Base-by-base conservation (phyloP, 345 rosid species). In the Anastatica hierochuntica region DNA sequence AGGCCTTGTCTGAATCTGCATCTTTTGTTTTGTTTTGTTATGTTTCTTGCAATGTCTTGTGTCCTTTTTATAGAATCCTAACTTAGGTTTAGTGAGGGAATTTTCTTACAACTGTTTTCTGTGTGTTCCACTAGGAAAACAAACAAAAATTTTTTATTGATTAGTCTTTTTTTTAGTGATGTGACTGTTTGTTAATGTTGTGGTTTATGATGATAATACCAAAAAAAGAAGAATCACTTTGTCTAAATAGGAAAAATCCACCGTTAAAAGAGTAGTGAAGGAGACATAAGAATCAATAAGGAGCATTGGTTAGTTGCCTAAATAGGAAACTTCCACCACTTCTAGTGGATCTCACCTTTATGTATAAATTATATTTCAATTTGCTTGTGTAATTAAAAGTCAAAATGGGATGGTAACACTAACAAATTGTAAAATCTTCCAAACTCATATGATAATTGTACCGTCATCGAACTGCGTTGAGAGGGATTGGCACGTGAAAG, bases 241-340 rank as follows among this genome's bases (percentile, higher is more conserved):
- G 40, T 65, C 58, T 24, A 49, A 64, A 64, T 64, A 64, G 69
- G 69, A 35, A 56, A 64, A 34, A 56, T 34, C 69, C 69, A 64
- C 69, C 63, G 58, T 42, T 33, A 41, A 46, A 42, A 55, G 15
- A 31, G 16, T 49, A 24, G 59, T 57, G 64, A 45, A 49, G 35
- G 49, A 57, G 47, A 10, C 63, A 35, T 26, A 35, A 65, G 63
- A 17, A 66, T 49, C 59, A 57, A 50, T 31, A 6, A 34, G 46
- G 35, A 49, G 33, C 57, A 35, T 48, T 15, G 27, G 51, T 58
- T 65, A 66, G 59, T 58, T 58, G 59, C 70, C 64, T 43, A 26
- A 66, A 66, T 66, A 66, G 70, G 70, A 58, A 58, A 51, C 2
- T 66, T 37, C 70, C 70, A 66, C 60, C 64, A 58, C 35, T 29